These are phyloP conservation scores for Suillus weaverae DNA, from an alignment of 768 basidiomycete genomes.

Conservation along the genomic window DNA sequence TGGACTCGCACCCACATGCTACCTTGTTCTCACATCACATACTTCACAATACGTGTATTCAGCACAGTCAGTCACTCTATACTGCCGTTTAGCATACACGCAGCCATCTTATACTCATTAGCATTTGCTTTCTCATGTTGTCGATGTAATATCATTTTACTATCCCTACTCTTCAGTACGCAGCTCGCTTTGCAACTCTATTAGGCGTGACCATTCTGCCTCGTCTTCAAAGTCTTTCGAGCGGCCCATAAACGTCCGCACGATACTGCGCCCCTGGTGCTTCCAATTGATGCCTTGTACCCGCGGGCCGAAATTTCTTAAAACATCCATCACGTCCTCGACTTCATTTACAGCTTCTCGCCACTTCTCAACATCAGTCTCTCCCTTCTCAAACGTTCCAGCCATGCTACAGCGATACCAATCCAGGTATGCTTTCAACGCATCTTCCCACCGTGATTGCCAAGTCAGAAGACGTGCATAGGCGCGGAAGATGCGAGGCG, in stretches of 20 bases:
- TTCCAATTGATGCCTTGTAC: slow-evolving; percentile 69
- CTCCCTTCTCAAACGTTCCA: slow-evolving; percentile 59
- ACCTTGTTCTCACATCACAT: slow-evolving; percentile 4
- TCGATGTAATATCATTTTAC: neutral
- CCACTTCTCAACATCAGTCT: slow-evolving; percentile 69
- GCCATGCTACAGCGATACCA: slow-evolving; percentile 77
- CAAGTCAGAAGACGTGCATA: slow-evolving; percentile 81
- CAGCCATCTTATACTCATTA: slow-evolving; percentile 6
- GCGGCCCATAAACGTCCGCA: slow-evolving; percentile 86
- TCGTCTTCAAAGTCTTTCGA: slow-evolving; percentile 90
- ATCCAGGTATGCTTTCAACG: slow-evolving; percentile 80
- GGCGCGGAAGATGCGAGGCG: slow-evolving; percentile 77
- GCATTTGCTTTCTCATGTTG: neutral
- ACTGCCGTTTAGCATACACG: slow-evolving; percentile 17
- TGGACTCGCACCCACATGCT: neutral
- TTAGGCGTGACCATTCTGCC: slow-evolving; percentile 74
- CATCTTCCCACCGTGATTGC: slow-evolving; percentile 72
- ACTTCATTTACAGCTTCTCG: slow-evolving; percentile 76
- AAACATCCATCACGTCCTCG: slow-evolving; percentile 78
- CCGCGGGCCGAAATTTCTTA: slow-evolving; percentile 80
- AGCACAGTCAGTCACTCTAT: slow-evolving; percentile 2
- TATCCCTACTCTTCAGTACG: slow-evolving; percentile 17
- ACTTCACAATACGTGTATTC: neutral
- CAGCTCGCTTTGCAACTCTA: slow-evolving; percentile 47
- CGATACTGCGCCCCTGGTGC: slow-evolving; percentile 81